These are phyloP conservation scores for Paramecium pentaurelia DNA, from an alignment of 73 alveolate genomes.

Conservation along the genomic window DNA sequence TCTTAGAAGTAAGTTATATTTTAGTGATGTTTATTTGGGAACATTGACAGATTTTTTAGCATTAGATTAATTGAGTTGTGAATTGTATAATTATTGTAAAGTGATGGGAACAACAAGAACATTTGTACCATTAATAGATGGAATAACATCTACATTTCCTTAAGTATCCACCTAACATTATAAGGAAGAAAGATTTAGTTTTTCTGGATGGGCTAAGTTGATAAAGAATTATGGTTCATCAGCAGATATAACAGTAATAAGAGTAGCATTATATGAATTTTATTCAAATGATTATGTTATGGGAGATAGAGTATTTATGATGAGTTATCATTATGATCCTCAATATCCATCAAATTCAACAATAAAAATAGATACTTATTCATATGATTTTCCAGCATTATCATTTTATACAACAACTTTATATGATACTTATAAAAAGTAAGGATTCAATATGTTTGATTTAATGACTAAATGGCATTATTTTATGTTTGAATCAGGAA, in stretches of 20 bases:
- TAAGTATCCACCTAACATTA: not conserved
- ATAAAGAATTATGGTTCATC: not conserved
- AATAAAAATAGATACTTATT: not conserved
- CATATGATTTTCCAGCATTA: not conserved
- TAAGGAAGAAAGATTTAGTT: not conserved
- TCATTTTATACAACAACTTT: not conserved
- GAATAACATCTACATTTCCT: not conserved
- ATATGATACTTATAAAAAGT: not conserved
- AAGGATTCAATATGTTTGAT: not conserved
- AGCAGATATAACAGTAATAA: not conserved
- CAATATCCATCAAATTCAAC: not conserved
- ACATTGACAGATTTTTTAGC: not conserved
- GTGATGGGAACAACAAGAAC: not conserved
- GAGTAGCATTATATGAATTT: not conserved
- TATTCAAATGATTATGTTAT: not conserved
- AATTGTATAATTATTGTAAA: not conserved
- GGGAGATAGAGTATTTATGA: not conserved
- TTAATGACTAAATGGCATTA: not conserved
- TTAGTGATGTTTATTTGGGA: not conserved
- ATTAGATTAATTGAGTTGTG: not conserved
- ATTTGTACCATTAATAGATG: not conserved
- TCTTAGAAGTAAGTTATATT: not conserved
- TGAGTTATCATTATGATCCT: not conserved
- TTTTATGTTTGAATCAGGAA: not conserved
- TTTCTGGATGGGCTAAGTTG: not conserved